A percentile compares a stretch with the other conserved stretches of the same genome.
Conservation (phyloP, 768 basidiomycete genomes). For the Mycena latifolia region DNA sequence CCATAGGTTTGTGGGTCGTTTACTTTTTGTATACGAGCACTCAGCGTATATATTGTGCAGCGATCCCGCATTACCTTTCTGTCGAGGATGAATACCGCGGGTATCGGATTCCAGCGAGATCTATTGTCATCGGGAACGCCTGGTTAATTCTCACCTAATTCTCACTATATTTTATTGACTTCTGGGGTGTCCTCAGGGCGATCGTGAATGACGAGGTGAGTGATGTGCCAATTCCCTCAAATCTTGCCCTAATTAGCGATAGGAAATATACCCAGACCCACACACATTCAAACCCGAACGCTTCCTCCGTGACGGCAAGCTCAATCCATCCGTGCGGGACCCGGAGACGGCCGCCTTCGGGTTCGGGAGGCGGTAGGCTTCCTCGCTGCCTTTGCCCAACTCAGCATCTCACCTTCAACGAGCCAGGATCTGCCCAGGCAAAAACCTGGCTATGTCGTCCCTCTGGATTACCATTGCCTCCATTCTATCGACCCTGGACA, state of each 20-base stretch:
- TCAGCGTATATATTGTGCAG: too few species aligned
- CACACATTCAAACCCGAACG: conserved; percentile 52
- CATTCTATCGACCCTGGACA: conserved; percentile 4
- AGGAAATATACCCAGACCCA: conserved; percentile 48
- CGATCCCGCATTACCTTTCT: conserved; percentile 43
- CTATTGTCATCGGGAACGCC: conserved; percentile 41
- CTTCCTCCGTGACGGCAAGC: conserved; percentile 43
- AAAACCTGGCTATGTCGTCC: not conserved
- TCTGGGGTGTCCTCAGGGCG: too few species aligned
- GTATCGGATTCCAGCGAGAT: conserved; percentile 47
- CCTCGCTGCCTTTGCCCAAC: too few species aligned
- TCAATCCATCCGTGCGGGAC: conserved; percentile 32
- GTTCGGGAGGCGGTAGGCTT: conserved; percentile 39
- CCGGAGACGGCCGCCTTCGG: conserved; percentile 34
- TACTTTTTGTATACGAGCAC: too few species aligned
- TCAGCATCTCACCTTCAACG: too few species aligned
- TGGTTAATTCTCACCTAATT: conserved; percentile 32
- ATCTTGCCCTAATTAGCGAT: too few species aligned
- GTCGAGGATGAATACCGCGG: conserved; percentile 51
- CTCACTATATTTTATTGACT: too few species aligned
- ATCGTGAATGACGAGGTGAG: too few species aligned
- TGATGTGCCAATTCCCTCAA: too few species aligned
- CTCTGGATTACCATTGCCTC: not conserved
- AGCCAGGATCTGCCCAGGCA: not conserved
- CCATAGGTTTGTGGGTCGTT: conserved; percentile 41